phyloP scores from a whole-genome alignment of 2,329 filamentous ascomycete genomes.

The Arthrocladium fulminans region DNA sequence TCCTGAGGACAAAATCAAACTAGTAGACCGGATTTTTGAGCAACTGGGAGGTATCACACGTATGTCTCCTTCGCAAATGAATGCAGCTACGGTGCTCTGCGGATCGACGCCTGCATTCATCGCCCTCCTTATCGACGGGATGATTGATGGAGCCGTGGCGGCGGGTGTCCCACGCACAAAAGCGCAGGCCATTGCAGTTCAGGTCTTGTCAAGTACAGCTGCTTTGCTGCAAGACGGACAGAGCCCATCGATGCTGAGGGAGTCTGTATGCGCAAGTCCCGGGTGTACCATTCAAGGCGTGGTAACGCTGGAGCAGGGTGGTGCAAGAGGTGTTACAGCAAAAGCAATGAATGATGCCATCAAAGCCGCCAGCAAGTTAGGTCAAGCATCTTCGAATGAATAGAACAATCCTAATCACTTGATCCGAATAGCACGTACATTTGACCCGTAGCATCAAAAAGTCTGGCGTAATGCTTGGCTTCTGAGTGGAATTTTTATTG shows the following conservation, averaged over 20 bases:
- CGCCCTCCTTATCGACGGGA: constrained; percentile 38
- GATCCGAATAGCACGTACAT: neutral
- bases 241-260: constrained; percentile 42
- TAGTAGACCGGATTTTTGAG: constrained; percentile 33
- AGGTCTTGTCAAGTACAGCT: constrained; percentile 42
- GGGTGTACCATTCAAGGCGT: constrained; percentile 45
- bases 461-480: too few relatives aligned
- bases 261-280: constrained; percentile 43
- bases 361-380: constrained; percentile 3
- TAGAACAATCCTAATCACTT: neutral
- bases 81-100: constrained; percentile 46
- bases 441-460: neutral
- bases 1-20: constrained; percentile 27
- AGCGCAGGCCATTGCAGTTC: constrained; percentile 41
- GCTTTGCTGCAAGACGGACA: constrained; percentile 38
- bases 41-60: constrained; percentile 40
- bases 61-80: constrained; percentile 46
- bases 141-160: constrained; percentile 44
- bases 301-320: constrained; percentile 29
- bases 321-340: constrained; percentile 27
- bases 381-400: too few relatives aligned
- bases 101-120: constrained; percentile 27
- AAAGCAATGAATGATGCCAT: constrained; percentile 8
- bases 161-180: constrained; percentile 44
- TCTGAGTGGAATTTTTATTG: too few relatives aligned